A percentile compares a stretch with the other conserved stretches of the same genome.
Evolutionary conservation across 1,284 basidiomycete species (phyloP).

Genomic region (Rhodotorula sp.): DNA sequence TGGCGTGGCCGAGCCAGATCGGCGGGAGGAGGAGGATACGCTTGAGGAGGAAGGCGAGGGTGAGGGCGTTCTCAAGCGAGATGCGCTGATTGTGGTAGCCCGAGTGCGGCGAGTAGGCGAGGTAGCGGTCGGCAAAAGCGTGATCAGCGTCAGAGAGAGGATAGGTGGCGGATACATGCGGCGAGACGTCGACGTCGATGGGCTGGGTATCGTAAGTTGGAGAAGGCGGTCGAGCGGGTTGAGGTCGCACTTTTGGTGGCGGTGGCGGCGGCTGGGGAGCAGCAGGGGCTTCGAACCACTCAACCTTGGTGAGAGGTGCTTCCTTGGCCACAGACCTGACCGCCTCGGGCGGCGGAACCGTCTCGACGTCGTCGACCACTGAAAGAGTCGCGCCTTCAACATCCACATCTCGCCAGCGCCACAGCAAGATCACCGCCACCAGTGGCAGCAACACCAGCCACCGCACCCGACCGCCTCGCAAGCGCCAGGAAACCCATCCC

Average conservation of each 20-base stretch:
- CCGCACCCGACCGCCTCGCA: background rate
- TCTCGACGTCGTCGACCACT: background rate
- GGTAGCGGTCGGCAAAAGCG: constrained; percentile 17
- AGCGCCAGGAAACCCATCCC: background rate
- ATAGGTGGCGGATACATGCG: background rate
- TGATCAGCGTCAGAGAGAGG: background rate
- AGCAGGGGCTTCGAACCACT: background rate
- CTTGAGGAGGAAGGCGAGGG: constrained; percentile 64
- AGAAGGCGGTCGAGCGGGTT: background rate
- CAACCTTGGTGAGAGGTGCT: background rate
- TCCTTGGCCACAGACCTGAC: background rate
- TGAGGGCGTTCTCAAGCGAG: constrained; percentile 72
- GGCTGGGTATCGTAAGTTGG: background rate
- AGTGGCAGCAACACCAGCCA: background rate
- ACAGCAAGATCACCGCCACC: background rate
- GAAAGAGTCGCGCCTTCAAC: background rate
- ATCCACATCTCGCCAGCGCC: background rate
- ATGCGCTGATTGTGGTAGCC: constrained; percentile 82
- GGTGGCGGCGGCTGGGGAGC: background rate
- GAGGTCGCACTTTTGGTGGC: background rate
- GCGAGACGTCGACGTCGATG: constrained; percentile 13
- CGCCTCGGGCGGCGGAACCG: background rate
- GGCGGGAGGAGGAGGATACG: constrained; percentile 72
- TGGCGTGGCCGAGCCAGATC: constrained; percentile 63
- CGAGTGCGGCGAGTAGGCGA: constrained; percentile 41